phyloP scores from a whole-genome alignment of 352 stramenopile species.

The Pythium brachiatum region DNA sequence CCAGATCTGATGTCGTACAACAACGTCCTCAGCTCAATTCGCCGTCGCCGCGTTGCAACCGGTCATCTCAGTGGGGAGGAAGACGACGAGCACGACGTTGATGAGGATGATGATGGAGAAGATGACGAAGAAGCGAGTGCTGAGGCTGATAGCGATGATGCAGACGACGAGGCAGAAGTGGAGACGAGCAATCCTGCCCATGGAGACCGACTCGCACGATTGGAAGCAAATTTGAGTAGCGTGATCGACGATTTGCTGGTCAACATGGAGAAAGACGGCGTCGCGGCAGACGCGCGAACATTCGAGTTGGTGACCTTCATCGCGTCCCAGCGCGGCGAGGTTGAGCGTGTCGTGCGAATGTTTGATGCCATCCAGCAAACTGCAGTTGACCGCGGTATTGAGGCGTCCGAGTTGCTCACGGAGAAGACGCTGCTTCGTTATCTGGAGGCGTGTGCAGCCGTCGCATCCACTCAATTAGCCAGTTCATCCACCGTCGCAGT shows the following conservation, averaged over 20 bases:
- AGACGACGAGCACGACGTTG: conserved; percentile 24
- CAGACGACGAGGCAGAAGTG: conserved; percentile 3
- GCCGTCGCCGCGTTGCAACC: neutral
- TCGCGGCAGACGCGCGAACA: conserved; percentile 5
- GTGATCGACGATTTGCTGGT: conserved; percentile 18
- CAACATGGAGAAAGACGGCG: conserved; percentile 3
- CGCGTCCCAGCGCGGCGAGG: conserved; percentile 8
- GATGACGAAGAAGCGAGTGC: conserved; percentile 17
- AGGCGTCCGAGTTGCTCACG: conserved; percentile 10
- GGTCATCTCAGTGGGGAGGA: neutral
- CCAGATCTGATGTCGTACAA: conserved; percentile 59
- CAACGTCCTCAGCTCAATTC: conserved; percentile 49
- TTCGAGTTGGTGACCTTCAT: conserved; percentile 11
- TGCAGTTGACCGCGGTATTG: neutral
- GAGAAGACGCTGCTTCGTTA: conserved; percentile 16
- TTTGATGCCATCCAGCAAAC: conserved; percentile 15
- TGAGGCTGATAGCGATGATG: conserved; percentile 15
- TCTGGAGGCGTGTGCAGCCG: conserved; percentile 14
- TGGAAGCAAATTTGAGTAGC: conserved; percentile 12
- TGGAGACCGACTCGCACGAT: neutral
- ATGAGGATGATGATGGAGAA: conserved; percentile 23
- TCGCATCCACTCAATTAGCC: neutral
- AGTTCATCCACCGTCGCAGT: neutral
- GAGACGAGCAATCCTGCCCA: neutral
- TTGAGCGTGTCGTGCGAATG: conserved; percentile 8